phyloP scores from a whole-genome alignment of 805 yeast species.

The Alloascoidea hylecoeti region DNA sequence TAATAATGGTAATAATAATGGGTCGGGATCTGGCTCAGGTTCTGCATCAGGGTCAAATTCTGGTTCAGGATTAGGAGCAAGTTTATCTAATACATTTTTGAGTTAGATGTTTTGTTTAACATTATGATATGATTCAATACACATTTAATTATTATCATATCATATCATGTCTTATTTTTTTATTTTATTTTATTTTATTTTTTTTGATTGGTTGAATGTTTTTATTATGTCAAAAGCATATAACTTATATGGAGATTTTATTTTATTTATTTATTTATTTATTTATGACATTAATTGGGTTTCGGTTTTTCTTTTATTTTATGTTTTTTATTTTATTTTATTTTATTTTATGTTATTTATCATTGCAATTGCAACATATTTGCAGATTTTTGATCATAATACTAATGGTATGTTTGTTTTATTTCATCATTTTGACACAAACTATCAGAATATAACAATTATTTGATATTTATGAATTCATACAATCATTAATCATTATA shows the following conservation, averaged over 20 bases:
- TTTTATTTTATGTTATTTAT: neutral
- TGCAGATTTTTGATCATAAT: no score
- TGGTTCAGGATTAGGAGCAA: neutral
- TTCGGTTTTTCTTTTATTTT: conserved; percentile 2
- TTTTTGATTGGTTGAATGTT: neutral
- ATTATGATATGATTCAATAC: neutral
- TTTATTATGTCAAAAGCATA: conserved; percentile 3
- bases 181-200: conserved; percentile 1
- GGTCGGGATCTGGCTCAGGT: neutral
- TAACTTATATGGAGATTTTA: conserved; percentile 1
- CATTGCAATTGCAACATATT: no score
- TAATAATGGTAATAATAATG: neutral
- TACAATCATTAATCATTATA: no score
- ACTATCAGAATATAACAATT: no score
- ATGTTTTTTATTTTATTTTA: conserved; percentile 1
- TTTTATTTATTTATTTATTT: conserved; percentile 3
- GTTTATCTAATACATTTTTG: neutral
- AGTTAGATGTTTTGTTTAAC: neutral
- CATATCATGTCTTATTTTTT: neutral
- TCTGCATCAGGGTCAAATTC: neutral
- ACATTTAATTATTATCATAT: neutral
- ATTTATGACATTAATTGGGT: neutral
- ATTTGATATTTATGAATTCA: no score
- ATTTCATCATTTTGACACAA: no score
- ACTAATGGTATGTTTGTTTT: no score